Percentiles rank a stretch among this genome's conserved stretches.
These are phyloP conservation scores for Ceriops zippeliana DNA, from an alignment of 345 rosid species.

Conservation along the genomic window DNA sequence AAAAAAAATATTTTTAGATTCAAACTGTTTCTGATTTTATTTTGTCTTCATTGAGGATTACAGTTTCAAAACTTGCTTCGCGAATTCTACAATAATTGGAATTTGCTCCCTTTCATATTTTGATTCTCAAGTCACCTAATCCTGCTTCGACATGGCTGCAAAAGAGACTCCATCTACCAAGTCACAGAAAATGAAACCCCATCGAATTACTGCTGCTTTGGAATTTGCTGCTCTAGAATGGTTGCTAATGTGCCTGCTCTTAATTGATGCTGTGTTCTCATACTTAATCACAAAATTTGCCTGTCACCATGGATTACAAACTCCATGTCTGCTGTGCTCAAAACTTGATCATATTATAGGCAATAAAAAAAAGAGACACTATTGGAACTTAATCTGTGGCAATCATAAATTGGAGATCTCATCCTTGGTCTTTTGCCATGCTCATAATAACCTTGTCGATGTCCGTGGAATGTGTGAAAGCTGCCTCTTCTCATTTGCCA, in stretches of 20 bases:
- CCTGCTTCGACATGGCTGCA: conserved; percentile 43
- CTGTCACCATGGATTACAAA: conserved; percentile 45
- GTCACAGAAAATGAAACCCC: conserved; percentile 29
- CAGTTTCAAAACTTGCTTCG: conserved; percentile 29
- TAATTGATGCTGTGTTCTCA: conserved; percentile 55
- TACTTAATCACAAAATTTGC: conserved; percentile 70
- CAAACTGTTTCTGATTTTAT: conserved; percentile 9
- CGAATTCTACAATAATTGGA: conserved; percentile 26
- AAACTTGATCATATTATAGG: conserved; percentile 81
- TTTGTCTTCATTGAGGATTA: conserved; percentile 12
- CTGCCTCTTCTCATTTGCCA: conserved; percentile 79
- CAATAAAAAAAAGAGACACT: conserved; percentile 36
- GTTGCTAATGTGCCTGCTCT: conserved; percentile 69
- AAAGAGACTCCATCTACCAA: conserved; percentile 39
- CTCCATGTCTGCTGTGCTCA: conserved; percentile 80
- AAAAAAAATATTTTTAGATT: neutral
- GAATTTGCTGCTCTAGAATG: conserved; percentile 71
- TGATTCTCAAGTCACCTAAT: conserved; percentile 13
- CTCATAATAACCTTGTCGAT: conserved; percentile 72
- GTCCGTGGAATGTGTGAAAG: conserved; percentile 75
- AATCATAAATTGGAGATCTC: conserved; percentile 83
- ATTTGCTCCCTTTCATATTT: conserved; percentile 14
- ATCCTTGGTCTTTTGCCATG: conserved; percentile 71
- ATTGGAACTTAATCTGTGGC: conserved; percentile 71
- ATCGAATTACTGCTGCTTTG: conserved; percentile 48